Evolutionary conservation across 495 filamentous ascomycete genomes (phyloP).

Genomic region (Cercophora sp.): DNA sequence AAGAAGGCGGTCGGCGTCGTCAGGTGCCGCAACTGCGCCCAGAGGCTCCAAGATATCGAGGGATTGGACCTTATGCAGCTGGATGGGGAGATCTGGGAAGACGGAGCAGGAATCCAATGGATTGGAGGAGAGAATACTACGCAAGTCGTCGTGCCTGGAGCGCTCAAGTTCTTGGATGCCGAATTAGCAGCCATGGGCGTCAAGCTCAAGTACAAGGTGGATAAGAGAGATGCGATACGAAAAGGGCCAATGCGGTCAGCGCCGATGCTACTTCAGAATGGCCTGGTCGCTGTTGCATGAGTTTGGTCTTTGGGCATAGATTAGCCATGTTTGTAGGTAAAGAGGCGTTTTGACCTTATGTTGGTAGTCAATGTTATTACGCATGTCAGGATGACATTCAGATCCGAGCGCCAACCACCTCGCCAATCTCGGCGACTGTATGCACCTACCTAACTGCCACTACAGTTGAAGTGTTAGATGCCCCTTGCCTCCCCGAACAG

Average conservation of each 20-base stretch:
- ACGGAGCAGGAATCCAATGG: slow-evolving; percentile 75
- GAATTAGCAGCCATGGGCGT: slow-evolving; percentile 73
- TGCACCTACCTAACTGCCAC: too few species aligned
- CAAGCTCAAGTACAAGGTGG: slow-evolving; percentile 64
- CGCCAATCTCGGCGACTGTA: too few species aligned
- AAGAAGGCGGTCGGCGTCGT: slow-evolving; percentile 52
- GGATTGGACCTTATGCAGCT: slow-evolving; percentile 56
- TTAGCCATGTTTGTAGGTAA: slow-evolving; percentile 1
- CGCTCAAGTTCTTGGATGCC: slow-evolving; percentile 88
- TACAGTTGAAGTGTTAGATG: too few species aligned
- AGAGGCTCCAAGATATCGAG: slow-evolving; percentile 49
- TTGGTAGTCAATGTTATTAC: too few species aligned
- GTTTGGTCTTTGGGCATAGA: neutral
- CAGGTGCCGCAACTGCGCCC: slow-evolving; percentile 81
- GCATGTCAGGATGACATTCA: too few species aligned
- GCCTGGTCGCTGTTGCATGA: neutral
- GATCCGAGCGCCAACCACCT: too few species aligned
- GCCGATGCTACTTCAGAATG: slow-evolving; percentile 15
- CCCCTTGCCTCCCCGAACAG: too few species aligned
- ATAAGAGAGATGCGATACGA: slow-evolving; percentile 47
- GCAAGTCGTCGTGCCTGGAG: slow-evolving; percentile 85
- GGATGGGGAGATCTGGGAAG: slow-evolving; percentile 80
- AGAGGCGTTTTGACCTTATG: too few species aligned
- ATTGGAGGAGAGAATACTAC: slow-evolving; percentile 87
- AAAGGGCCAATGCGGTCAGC: slow-evolving; percentile 34